Evolutionary conservation across 805 yeast species (phyloP).

Genomic region (Tetrapisispora fleetii): DNA sequence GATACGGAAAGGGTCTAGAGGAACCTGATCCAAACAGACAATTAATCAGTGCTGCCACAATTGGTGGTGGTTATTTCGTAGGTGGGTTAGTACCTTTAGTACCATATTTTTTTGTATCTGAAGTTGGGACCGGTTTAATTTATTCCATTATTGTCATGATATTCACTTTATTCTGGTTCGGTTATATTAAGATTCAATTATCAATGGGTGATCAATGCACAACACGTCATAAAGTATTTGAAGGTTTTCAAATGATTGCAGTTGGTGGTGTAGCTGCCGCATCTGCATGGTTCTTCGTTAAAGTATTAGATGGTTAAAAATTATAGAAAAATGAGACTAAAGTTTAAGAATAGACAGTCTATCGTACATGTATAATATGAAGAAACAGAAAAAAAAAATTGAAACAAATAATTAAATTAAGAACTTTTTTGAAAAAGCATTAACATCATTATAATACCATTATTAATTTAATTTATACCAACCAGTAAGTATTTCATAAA

Average conservation of each 20-base stretch:
- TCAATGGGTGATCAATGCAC: slow-evolving; percentile 76
- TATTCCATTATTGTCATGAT: slow-evolving; percentile 74
- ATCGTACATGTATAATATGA: background rate
- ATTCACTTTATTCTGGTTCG: slow-evolving; percentile 76
- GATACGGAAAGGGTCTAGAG: slow-evolving; percentile 81
- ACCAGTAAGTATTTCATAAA: background rate
- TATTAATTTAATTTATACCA: too few relatives aligned
- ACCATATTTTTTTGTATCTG: slow-evolving; percentile 75
- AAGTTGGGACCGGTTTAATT: slow-evolving; percentile 68
- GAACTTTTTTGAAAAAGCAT: background rate
- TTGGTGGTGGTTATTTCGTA: slow-evolving; percentile 80
- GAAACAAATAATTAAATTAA: too few relatives aligned
- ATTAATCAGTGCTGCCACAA: slow-evolving; percentile 75
- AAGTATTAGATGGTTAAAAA: slow-evolving; percentile 41
- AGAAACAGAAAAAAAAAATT: background rate
- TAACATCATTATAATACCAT: background rate
- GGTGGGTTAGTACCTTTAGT: slow-evolving; percentile 88
- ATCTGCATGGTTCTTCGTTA: slow-evolving; percentile 87
- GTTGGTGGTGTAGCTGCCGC: slow-evolving; percentile 97
- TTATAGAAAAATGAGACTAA: background rate
- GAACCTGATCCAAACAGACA: slow-evolving; percentile 94
- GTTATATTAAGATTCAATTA: slow-evolving; percentile 74
- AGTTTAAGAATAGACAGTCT: background rate
- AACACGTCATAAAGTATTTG: slow-evolving; percentile 46
- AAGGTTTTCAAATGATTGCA: slow-evolving; percentile 84